These are phyloP conservation scores for Pouteria glomerata DNA, from an alignment of 148 eudicot species.

Conservation along the genomic window DNA sequence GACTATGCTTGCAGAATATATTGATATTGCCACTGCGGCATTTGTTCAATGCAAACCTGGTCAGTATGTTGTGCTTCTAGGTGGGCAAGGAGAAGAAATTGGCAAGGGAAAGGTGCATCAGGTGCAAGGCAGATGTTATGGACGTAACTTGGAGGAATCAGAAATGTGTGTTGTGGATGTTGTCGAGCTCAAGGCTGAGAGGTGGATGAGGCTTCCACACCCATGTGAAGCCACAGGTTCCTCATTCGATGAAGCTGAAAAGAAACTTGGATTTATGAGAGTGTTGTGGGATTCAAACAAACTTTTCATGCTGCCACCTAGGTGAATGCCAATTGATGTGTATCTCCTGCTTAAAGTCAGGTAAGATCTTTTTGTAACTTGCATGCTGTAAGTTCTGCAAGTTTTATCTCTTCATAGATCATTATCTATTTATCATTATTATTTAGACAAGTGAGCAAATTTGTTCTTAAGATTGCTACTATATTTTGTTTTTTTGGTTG, in stretches of 20 bases:
- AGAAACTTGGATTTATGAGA: constrained; percentile 46
- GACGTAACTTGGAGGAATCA: constrained; percentile 49
- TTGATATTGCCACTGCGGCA: constrained; percentile 21
- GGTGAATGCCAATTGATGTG: constrained; percentile 2
- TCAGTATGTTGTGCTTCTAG: constrained; percentile 54
- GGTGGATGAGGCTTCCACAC: constrained; percentile 41
- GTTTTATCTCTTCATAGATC: too few relatives aligned
- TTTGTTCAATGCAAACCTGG: constrained; percentile 43
- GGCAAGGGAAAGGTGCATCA: constrained; percentile 71
- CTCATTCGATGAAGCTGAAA: constrained; percentile 53
- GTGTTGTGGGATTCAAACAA: constrained; percentile 63
- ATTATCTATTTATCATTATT: too few relatives aligned
- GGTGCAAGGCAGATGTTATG: constrained; percentile 60
- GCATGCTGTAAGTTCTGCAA: not conserved
- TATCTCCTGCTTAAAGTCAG: not conserved
- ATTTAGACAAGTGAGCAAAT: too few relatives aligned
- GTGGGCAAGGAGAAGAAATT: constrained; percentile 48
- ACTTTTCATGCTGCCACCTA: constrained; percentile 31
- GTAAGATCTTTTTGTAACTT: constrained; percentile 6
- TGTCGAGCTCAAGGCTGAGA: constrained; percentile 40
- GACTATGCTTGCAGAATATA: constrained; percentile 18
- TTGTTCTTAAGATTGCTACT: not conserved
- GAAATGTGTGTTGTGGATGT: constrained; percentile 73
- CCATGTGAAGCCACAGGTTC: constrained; percentile 45
- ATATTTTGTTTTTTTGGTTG: not conserved